Evolutionary conservation across 1,284 basidiomycete genomes (phyloP), one percentile per base, ranked within the genome.

Genomic region (Irpex rosettiformis): DNA sequence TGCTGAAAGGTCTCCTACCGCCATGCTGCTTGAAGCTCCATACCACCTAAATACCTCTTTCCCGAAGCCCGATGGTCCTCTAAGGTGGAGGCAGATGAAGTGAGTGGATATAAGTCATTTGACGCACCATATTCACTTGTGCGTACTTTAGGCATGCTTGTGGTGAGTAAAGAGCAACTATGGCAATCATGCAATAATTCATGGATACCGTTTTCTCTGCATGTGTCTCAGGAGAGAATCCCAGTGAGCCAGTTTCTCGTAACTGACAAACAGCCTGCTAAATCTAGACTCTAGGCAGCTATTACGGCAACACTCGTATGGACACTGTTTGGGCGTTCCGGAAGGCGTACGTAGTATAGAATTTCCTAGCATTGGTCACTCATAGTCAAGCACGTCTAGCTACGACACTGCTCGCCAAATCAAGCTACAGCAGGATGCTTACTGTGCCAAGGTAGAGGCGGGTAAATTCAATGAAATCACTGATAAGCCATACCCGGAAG

Each of bases 381-480:
- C 18, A 48, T 4, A 10, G 1, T 3, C 5, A 8, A 59, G 4
- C n/a, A 13, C 11, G 25, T 7, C 3, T n/a, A 83, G 80, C 1
- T 92, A 93, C 67, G 80, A 84, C 60, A 82, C 79, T 53, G 92
- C 90, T 0, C 74, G 77, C n/a, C 74, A 86, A 62, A 78, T 94
- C 60, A 90, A 88, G 69, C 72, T 79, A 43, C 71, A 78, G 55
- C 94, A 96, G 68, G 91, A 94, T 63, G 75, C 74, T 7, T 93
- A 83, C 69, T 93, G 90, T 65, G 65, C 72, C 3, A 77, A 78
- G 49, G 85, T 77, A 0, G 66, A 80, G 7, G 69, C 76, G 2
- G 80, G 85, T 1, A 72, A 82, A 24, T 91, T 86, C 82, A 76
- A 81, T 25, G 77, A 73, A 13, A 73, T 88, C 5, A 81, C 78